Base-by-base conservation (phyloP, 805 yeast species). In the Hanseniaspora pseudoguilliermondii region DNA sequence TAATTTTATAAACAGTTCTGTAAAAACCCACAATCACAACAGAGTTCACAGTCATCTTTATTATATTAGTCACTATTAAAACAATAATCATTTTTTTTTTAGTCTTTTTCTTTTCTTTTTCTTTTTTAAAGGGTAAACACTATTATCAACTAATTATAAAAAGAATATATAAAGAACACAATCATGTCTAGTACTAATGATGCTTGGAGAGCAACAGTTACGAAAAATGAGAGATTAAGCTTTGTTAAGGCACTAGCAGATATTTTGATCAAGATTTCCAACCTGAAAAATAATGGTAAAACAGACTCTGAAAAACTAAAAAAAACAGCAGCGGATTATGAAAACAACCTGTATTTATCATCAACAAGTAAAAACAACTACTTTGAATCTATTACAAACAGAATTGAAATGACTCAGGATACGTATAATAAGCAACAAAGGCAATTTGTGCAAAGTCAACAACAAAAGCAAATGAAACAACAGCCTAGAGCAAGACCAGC, bases 281-380 rank as follows among this genome's bases (percentile, higher is more conserved):
- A 63, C 41, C 62, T 68, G 52, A 69, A 68, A 55, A 70, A 70
- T 44, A 71, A 70, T 9, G 65, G 64, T 18, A 51, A 58, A 20
- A 61, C 60, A 23, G 74, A 73, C 40, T 62, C 70, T 25, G 72
- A 69, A 51, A 76, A 73, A 60, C 69, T 78, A 61, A 76, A 75
- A 61, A 68, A 74, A 3, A 72, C 81, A 61, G 88, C 89, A 4
- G 83, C 80, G 61, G 86, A 83, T 63, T 83, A 82, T 61, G 93
- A 84, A 64, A 78, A 80, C 57, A 79, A 75, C 61, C 77, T 87
- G 25, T 84, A 75, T 64, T 73, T 75, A 56, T 80, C 80, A 57
- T 74, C 86, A 13, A 73, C 74, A 10, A 71, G 78, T 21, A 79
- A 80, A 60, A 78, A 76, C 54, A 82, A 81, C 58, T 84, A 84